Evolutionary conservation across 768 basidiomycete genomes (phyloP), one percentile per base, ranked within the genome.

Genomic region (Pleurotus giganteus): DNA sequence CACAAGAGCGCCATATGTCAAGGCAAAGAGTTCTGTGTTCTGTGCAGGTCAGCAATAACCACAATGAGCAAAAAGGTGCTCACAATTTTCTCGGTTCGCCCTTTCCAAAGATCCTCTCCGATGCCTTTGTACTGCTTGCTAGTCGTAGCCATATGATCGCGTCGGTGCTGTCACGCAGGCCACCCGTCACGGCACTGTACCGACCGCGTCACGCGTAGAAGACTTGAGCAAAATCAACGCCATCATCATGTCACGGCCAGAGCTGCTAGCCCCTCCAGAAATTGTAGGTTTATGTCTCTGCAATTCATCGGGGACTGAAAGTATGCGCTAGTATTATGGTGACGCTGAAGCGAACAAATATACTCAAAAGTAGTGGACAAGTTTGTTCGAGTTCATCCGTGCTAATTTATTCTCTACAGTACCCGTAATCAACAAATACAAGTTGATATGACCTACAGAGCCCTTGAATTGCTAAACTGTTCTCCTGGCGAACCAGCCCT

Each of bases 1-100:
- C 45, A 99, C 97, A 47, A 98, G 84, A 21, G 95, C 95, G 49
- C 97, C 97, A 61, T 99, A 99, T 19, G 96, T 98, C 55, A 98
- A 72, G 2, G 95, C 89, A 71, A 99, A 98, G 24, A 99, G 81
- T 70, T 99, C 97, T 66, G 94, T 92, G 70, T 97, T 98, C 95
- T 98, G 69, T 59, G 27, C 53, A 59, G 61, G 53, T 66, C 51
- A 65, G 68, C 58, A 43, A 46, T 34, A 54, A 37, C 17, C 5
- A 27, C 39, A 32, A 47, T 31, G 17, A 27, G 13, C 2, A 26
- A 31, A 28, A 39, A 21, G 31, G 29, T 31, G 65, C 91, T 67
- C 67, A 95, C 95, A 42, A 95, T 91, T 79, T 98, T 98, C 71
- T 99, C 97, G 2, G 93, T 84, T 41, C 93, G 81, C 29, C 85